Evolutionary conservation across 1,284 basidiomycete species (phyloP), one percentile per base, ranked within the genome.

Genomic region (Flammula alnicola): DNA sequence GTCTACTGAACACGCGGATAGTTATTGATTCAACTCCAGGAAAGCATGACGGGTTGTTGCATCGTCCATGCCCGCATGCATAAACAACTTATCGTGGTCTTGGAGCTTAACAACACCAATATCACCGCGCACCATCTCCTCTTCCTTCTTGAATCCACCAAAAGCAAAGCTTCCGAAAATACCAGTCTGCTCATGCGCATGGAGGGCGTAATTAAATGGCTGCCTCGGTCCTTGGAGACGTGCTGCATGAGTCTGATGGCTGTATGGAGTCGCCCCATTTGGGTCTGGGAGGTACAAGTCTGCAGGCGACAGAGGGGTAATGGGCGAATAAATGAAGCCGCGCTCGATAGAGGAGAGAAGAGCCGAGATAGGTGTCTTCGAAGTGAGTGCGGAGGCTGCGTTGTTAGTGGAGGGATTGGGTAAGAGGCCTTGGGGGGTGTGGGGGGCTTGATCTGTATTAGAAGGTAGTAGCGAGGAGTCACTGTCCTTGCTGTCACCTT

Each of bases 311-410:
- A 84, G 68, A 3, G 82, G 81, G 2, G 78, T 76, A 20, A 72
- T 71, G 14, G 84, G 84, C 5, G 83, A 83, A 57, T 80, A 78
- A 23, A 84, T 63, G 64, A 89, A 90, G 11, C 85, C 86, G 19
- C 73, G 77, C 57, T 88, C 77, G 51, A 89, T 90, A 3, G 83
- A 84, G 26, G 77, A 75, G 30, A 90, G 72, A 30, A 89, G 73
- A 5, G 79, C 72, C 2, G 87, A 86, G 44, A 89, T 89, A 1
- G 87, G 86, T 22, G 86, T 88, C 55, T 78, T 72, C 32, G 59
- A 56, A 5, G 59, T 52, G 23, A 57, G 48, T 14, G 47, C 44
- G 44, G 59, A 49, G 16, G 56, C 49, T 10, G 45, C 29, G 36
- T 44, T 26, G 11, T 44, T 32, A 11, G 51, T 22, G 11, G 43